phyloP scores from a whole-genome alignment of 805 yeast genomes.

The Candida mattraensis region DNA sequence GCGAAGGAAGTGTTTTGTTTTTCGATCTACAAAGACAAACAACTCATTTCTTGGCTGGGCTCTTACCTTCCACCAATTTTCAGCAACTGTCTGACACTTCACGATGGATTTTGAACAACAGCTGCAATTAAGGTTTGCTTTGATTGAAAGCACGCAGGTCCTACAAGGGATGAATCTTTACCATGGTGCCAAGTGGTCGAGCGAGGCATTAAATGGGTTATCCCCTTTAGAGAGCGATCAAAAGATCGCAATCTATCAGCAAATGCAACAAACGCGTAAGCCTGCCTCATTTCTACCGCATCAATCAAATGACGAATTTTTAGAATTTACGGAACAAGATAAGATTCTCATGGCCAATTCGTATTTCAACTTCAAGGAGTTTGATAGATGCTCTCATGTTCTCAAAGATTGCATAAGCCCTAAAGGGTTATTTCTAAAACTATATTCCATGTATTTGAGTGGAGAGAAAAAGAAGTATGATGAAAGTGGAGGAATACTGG shows the following conservation, averaged over 20 bases:
- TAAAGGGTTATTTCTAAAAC: constrained; percentile 56
- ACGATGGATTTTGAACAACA: constrained; percentile 31
- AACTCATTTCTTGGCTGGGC: too few relatives aligned
- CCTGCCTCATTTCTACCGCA: constrained; percentile 13
- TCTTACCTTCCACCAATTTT: background rate
- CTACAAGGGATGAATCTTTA: constrained; percentile 59
- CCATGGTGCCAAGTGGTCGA: constrained; percentile 79
- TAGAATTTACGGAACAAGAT: constrained; percentile 39
- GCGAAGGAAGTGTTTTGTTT: too few relatives aligned
- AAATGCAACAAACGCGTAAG: constrained; percentile 12
- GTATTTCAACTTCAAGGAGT: constrained; percentile 82
- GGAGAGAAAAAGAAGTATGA: constrained; percentile 78
- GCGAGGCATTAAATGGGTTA: constrained; percentile 76
- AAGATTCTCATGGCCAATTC: constrained; percentile 61
- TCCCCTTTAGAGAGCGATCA: constrained; percentile 20
- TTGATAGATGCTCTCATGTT: constrained; percentile 67
- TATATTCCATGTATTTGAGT: constrained; percentile 69
- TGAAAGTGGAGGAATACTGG: constrained; percentile 66
- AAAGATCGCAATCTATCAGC: constrained; percentile 22
- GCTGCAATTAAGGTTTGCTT: constrained; percentile 25
- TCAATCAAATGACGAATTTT: constrained; percentile 23
- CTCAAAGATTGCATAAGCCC: constrained; percentile 53
- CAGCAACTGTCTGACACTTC: constrained; percentile 6
- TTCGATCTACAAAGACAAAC: too few relatives aligned
- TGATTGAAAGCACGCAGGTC: constrained; percentile 42